Base-by-base conservation (phyloP, 345 rosid species). In the Hirschfeldia incana region DNA sequence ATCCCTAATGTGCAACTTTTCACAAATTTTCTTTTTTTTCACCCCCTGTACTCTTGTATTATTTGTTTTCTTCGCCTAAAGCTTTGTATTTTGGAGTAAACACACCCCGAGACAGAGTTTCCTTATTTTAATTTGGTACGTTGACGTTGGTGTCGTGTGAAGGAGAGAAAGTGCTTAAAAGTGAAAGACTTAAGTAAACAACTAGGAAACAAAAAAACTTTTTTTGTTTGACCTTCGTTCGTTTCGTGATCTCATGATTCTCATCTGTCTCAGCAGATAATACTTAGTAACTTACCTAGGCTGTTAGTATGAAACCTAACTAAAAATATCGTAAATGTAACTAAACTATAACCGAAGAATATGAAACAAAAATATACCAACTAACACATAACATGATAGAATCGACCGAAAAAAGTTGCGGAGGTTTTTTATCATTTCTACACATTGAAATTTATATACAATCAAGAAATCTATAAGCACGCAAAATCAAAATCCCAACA, bases 151-250 rank as follows among this genome's bases (percentile, higher is more conserved):
- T 59, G 39, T 60, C 67, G 37, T 72, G 32, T 2, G 30, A 2
- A 4, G 11, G 27, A 61, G 76, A 61, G 51, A 63, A 32, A 3
- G 1, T 49, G 16, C 7, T 49, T 49, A 13, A 49, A n/a, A 49
- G 57, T 49, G 57, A 33, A 73, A 21, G 73, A 34, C 51, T 34
- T 30, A 21, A 16, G 4, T 62, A 28, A 28, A 29, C 32, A 29
- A 29, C 32, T 29, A 29, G 32, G 4, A 6, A 30, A 62, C 11
- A 73, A 58, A 3, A 37, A n/a, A 32, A 0, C 0, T 10, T 13
- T n/a, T 66, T 58, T 76, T 77, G 80, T 77, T 77, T 77, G 75
- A 77, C 75, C 26, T 21, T 60, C 34, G 16, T 21, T 60, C 34
- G 16, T 26, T 12, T 46, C 15, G 10, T 42, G 53, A 39, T 64